Evolutionary conservation across 2,329 filamentous ascomycete species (phyloP), one percentile per base, ranked within the genome.

Genomic region (Colletotrichum godetiae): DNA sequence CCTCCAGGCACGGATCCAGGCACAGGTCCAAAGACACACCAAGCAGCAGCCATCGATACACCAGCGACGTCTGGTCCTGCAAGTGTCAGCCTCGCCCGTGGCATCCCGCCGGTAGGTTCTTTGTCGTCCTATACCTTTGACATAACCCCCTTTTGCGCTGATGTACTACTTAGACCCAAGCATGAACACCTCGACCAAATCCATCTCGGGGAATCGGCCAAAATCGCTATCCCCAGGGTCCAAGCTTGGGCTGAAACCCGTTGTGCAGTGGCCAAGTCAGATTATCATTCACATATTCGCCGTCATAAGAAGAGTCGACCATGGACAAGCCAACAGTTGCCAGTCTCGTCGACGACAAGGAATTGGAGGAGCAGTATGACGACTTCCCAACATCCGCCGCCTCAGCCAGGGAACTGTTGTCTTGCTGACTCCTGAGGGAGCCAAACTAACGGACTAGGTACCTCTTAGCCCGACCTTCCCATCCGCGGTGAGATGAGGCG

Each of bases 171-270:
- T 29, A 53, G 61, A 53, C 33, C 10, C 53, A 70, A 70, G 67
- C 56, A 73, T 70, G 49, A 35, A 52, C 19, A 49, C 19, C 29
- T 27, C 37, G 15, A 12, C 35, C 35, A 55, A 24, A 12, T 27
- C 46, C 67, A 56, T 49, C 56, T 49, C 29, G 12, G 60, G 55
- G 49, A 37, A 33, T 46, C 61, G 29, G 60, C 67, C 67, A 65
- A 61, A 56, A 71, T 70, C 60, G 56, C 61, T 71, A 55, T 49
- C 67, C 62, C 42, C 72, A 67, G 62, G 62, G 68, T 63, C 62
- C 53, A 72, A 72, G 72, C 72, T 68, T 68, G 72, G 52, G 52
- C 68, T 74, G 72, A 72, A 74, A 74, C 72, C 58, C 52, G 58
- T 42, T 71, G 56, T 61, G 29, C 31, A 37, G 68, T 67, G 72